Base-by-base conservation (phyloP, 2,329 filamentous ascomycete genomes). In the Diaporthe longicolla region DNA sequence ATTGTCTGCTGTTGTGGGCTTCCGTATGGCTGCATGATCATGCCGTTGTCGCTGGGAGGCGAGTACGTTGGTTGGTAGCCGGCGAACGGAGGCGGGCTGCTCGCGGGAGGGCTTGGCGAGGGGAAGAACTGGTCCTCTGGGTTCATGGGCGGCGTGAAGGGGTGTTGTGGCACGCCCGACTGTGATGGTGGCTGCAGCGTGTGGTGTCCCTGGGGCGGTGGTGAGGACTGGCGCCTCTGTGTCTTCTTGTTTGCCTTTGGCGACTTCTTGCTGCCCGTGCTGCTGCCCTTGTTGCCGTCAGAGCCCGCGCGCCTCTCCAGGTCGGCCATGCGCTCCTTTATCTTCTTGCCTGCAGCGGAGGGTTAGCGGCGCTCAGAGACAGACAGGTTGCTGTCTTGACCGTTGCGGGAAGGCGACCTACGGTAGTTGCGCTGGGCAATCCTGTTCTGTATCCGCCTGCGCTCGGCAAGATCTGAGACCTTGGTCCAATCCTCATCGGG, bases 401-500 rank as follows among this genome's bases (percentile, higher is more conserved):
- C 26, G 40, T 43, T 40, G 40, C 40, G 40, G 40, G 40, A 48
- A 48, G 43, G 73, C 71, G 75, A 84, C 83, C 52, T 88, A 97
- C 95, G 95, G 87, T 98, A 98, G 87, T 98, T 98, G 80, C 95
- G 93, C 86, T 98, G 96, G 78, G 96, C 96, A 88, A 98, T 98
- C 79, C 96, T 92, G 87, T 98, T 98, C 86, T 98, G 95, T 86
- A 98, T 98, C 82, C 95, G 91, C 80, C 95, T 89, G 81, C 97
- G 92, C 86, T 98, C 96, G 69, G 95, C 96, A 75, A 98, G 92
- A 84, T 98, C 96, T 73, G 96, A 97, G 83, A 98, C 98, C 91
- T 98, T 97, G 82, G 96, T 98, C 96, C 96, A 98, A 87, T 98
- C 96, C 86, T 98, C 96, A 81, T 98, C 95, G 72, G 96, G 94